Evolutionary conservation across 805 yeast species (phyloP).

Genomic region (Komagataella pseudopastoris): DNA sequence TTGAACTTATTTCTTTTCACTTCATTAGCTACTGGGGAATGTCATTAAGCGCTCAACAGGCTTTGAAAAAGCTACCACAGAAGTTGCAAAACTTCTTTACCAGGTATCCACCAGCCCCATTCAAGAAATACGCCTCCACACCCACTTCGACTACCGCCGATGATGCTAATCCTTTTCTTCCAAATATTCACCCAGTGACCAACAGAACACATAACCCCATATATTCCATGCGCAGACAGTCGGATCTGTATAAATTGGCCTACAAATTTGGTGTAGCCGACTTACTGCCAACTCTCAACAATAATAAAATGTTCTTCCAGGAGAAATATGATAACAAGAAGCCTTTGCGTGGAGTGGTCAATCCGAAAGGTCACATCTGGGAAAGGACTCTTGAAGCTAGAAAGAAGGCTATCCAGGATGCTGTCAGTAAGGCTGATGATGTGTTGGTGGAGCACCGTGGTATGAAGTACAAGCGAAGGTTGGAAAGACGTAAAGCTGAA

Average conservation of each 20-base stretch:
- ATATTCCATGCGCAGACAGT: conserved; percentile 69
- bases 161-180: conserved; percentile 75
- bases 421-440: conserved; percentile 53
- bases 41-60: conserved; percentile 16
- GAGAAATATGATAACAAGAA: conserved; percentile 62
- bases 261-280: conserved; percentile 68
- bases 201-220: conserved; percentile 66
- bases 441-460: conserved; percentile 55
- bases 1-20: background rate
- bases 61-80: conserved; percentile 42
- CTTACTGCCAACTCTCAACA: conserved; percentile 54
- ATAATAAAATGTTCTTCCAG: conserved; percentile 55
- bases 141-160: conserved; percentile 56
- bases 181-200: conserved; percentile 75
- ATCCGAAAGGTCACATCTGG: conserved; percentile 72
- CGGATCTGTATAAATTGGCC: conserved; percentile 76
- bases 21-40: background rate
- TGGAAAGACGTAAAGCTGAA: conserved; percentile 26
- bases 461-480: conserved; percentile 26
- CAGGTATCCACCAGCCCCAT: conserved; percentile 79
- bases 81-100: conserved; percentile 62
- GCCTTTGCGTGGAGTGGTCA: conserved; percentile 62
- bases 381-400: conserved; percentile 55
- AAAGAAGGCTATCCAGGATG: conserved; percentile 47
- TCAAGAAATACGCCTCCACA: conserved; percentile 44